Evolutionary conservation across 2,329 filamentous ascomycete genomes (phyloP), one percentile per base, ranked within the genome.

Genomic region (Scopulariopsis brevicaulis): DNA sequence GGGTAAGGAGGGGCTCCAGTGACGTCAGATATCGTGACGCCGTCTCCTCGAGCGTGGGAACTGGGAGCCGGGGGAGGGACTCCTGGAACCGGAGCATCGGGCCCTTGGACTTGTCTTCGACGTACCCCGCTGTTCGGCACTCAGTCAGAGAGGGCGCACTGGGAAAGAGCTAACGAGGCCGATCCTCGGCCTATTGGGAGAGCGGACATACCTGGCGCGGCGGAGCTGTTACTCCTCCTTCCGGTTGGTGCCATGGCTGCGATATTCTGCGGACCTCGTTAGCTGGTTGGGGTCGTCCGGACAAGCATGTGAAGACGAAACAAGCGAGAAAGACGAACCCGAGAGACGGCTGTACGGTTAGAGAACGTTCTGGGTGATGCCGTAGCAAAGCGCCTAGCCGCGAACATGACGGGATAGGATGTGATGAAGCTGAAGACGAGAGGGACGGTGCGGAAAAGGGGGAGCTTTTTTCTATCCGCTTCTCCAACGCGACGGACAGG

Each of bases 21-120:
- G 85, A 85, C 75, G 90, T 91, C 65, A 94, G 77, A 71, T 95
- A 95, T 62, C 89, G 85, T 62, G 83, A 80, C 43, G 88, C 82
- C 7, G 89, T 94, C 75, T 94, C 89, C 69, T 93, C 84, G 64
- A 95, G 86, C 1, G 87, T 86, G 12, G 89, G 89, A 4, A 94
- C 87, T 15, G 90, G 89, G 32, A 95, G 79, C 43, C 79, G 80
- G 52, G 89, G 89, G 35, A 95, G 81, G n/a, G 88, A 93, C 43
- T 92, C 88, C 70, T 95, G 88, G 71, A 88, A 95, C 64, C 90
- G 83, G 64, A 94, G 79, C 87, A 90, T 94, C 53, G 83, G 77
- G 57, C 88, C 89, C 70, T 90, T 92, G 66, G 84, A 84, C 66
- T 80, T 79, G 72, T 94, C 89, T 74, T 94, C 90, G 66, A 79